These are phyloP conservation scores for Pseudozyma thailandica DNA, from an alignment of 1,284 basidiomycete species.

Conservation along the genomic window DNA sequence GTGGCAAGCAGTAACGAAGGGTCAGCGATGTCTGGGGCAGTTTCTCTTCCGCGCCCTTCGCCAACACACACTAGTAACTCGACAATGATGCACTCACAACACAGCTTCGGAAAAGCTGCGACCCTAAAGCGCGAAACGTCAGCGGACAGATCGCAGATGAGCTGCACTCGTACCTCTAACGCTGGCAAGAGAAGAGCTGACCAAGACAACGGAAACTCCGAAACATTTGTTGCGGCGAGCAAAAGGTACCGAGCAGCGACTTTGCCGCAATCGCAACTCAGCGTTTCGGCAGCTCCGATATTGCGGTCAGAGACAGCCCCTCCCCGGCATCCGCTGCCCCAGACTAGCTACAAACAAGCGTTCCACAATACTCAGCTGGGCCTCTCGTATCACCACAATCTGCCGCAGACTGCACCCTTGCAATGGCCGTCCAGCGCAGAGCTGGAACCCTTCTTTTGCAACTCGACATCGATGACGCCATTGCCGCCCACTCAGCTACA, in stretches of 20 bases:
- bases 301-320: constrained; percentile 15
- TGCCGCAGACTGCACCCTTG: background rate
- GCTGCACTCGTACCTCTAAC: background rate
- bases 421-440: background rate
- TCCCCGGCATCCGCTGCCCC: background rate
- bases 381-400: background rate
- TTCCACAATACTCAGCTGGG: background rate
- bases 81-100: no score
- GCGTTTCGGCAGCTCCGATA: constrained; percentile 4
- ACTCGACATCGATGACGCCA: background rate
- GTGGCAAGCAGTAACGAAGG: no score
- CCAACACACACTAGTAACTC: no score
- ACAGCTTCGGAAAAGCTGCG: no score
- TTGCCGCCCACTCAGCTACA: background rate
- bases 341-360: background rate
- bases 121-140: no score
- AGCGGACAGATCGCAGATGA: no score
- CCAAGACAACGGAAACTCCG: background rate
- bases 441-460: background rate
- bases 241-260: constrained; percentile 19
- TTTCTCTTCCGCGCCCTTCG: no score
- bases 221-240: background rate
- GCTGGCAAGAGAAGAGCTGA: background rate
- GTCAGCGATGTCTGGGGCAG: no score
- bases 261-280: constrained; percentile 2